These are phyloP conservation scores for Bipolaris sorokiniana DNA, from an alignment of 2,329 filamentous ascomycete species.

Conservation along the genomic window DNA sequence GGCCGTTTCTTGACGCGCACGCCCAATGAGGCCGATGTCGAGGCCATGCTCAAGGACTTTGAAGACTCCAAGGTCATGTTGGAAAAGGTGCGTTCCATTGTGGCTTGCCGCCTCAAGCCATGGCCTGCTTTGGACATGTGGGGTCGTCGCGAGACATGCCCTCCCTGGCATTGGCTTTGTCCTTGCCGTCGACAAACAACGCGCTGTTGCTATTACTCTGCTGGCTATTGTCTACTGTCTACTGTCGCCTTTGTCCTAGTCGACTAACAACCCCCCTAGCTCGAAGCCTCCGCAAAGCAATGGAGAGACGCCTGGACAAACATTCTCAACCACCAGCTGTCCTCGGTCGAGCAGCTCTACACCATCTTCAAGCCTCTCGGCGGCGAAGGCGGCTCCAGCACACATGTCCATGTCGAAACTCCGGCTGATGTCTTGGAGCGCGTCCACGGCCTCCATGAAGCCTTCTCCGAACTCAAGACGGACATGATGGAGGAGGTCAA, in stretches of 20 bases:
- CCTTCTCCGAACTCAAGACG: constrained; percentile 72
- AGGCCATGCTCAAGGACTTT: constrained; percentile 77
- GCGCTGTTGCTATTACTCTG: not conserved
- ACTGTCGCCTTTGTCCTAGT: not conserved
- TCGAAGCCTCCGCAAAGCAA: constrained; percentile 75
- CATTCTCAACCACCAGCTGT: constrained; percentile 72
- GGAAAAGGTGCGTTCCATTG: constrained; percentile 62
- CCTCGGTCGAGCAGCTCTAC: constrained; percentile 71
- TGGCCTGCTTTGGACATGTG: constrained; percentile 23
- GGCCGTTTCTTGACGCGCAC: constrained; percentile 73
- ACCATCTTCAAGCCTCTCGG: constrained; percentile 78
- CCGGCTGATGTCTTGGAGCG: constrained; percentile 68
- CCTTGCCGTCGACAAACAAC: not conserved
- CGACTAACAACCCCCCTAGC: constrained; percentile 54
- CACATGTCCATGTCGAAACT: constrained; percentile 64
- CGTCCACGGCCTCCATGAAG: constrained; percentile 67
- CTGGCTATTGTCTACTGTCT: no score
- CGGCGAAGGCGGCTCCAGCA: constrained; percentile 61
- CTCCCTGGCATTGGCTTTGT: not conserved
- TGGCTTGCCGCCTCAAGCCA: constrained; percentile 8
- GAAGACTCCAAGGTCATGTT: constrained; percentile 79
- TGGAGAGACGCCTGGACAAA: constrained; percentile 82
- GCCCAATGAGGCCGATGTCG: constrained; percentile 78
- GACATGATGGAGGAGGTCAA: constrained; percentile 75
- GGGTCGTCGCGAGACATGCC: constrained; percentile 17